Evolutionary conservation across 2,329 filamentous ascomycete species (phyloP).

Genomic region (Grosmannia penicillata): DNA sequence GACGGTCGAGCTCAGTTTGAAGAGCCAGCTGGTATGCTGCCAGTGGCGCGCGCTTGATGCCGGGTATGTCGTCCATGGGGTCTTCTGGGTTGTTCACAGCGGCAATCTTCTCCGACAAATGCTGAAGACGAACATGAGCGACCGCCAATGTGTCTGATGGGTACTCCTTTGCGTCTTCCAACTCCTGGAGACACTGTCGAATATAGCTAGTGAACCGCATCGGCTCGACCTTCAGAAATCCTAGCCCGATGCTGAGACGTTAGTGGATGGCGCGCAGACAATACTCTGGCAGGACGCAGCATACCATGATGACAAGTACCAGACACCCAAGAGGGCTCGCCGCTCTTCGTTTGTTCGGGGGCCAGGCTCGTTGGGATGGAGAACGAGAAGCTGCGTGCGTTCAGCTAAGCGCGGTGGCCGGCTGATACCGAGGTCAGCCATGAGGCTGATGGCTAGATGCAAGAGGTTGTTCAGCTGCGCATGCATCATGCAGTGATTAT

Average conservation of each 20-base stretch:
- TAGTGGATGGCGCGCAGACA: neutral
- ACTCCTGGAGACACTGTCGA: conserved; percentile 30
- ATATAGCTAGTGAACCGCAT: conserved; percentile 37
- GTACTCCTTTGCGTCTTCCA: conserved; percentile 28
- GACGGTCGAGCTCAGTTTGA: conserved; percentile 27
- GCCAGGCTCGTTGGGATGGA: conserved; percentile 21
- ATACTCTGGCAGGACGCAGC: too few relatives aligned
- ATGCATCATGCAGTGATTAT: conserved; percentile 39
- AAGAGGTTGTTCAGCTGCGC: conserved; percentile 36
- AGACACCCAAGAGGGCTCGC: conserved; percentile 35
- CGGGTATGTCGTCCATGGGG: conserved; percentile 17
- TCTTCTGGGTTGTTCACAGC: conserved; percentile 23
- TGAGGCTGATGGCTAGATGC: conserved; percentile 29
- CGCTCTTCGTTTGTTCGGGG: conserved; percentile 34
- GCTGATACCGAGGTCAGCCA: conserved; percentile 31
- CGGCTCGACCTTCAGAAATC: conserved; percentile 29
- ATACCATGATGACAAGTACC: conserved; percentile 39
- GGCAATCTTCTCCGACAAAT: conserved; percentile 33
- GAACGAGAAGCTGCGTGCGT: conserved; percentile 25
- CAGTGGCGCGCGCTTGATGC: conserved; percentile 23
- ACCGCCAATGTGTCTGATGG: conserved; percentile 30
- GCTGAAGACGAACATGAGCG: conserved; percentile 32
- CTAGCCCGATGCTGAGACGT: conserved; percentile 22
- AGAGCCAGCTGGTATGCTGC: conserved; percentile 31
- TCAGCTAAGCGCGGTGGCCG: conserved; percentile 24